A percentile compares a stretch with the other conserved stretches of the same genome.
Conservation (phyloP, 1,284 basidiomycete species). For the Apiotrichum gracile region DNA sequence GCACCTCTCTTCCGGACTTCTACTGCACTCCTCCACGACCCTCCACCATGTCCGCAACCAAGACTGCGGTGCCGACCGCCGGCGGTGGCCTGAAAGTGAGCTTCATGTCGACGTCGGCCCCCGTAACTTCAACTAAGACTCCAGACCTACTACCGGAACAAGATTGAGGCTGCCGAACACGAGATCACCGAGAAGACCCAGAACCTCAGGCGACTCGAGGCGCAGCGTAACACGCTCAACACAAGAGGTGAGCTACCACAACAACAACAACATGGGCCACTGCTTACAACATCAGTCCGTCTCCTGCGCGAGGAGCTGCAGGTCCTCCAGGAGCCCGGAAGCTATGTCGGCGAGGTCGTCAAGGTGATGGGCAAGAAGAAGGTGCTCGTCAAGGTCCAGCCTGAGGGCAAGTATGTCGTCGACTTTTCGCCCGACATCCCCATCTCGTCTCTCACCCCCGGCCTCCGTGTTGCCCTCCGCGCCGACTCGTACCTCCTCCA, state of each 20-base stretch:
- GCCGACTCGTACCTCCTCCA: conserved; percentile 94
- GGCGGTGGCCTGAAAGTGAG: conserved; percentile 15
- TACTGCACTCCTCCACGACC: neutral
- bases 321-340: conserved; percentile 90
- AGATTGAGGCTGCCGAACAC: conserved; percentile 88
- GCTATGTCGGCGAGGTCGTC: conserved; percentile 95
- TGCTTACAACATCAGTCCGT: conserved; percentile 54
- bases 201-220: conserved; percentile 89
- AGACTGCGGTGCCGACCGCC: conserved; percentile 13
- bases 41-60: conserved; percentile 9
- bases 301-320: conserved; percentile 89
- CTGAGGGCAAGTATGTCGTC: conserved; percentile 98
- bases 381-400: conserved; percentile 96
- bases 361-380: conserved; percentile 99
- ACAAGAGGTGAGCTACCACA: conserved; percentile 63
- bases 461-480: conserved; percentile 87
- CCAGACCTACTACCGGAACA: conserved; percentile 86
- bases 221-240: conserved; percentile 93
- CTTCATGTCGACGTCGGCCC: neutral
- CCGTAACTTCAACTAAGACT: neutral
- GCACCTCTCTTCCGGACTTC: too few species aligned
- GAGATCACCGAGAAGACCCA: conserved; percentile 94
- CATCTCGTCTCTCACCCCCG: conserved; percentile 70
- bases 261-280: too few species aligned
- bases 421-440: conserved; percentile 89